Evolutionary conservation across 2,329 filamentous ascomycete genomes (phyloP).

Genomic region (Microsporum ferrugineum): DNA sequence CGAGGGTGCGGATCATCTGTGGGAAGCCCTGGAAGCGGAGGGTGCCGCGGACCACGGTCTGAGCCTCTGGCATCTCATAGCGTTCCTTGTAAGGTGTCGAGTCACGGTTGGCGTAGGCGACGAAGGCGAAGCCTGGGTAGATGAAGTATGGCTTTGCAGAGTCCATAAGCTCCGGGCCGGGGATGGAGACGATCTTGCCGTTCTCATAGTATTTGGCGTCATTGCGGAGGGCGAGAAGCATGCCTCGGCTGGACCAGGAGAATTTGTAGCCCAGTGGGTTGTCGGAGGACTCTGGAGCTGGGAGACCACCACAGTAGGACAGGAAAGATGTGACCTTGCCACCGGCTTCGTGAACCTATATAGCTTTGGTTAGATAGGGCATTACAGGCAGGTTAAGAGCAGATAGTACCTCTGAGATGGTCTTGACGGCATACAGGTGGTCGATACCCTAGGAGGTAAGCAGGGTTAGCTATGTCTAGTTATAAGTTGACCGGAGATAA

Average conservation of each 20-base stretch:
- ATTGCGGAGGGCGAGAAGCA: constrained; percentile 77
- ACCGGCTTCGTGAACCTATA: constrained; percentile 72
- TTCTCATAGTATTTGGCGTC: constrained; percentile 72
- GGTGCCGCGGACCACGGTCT: constrained; percentile 76
- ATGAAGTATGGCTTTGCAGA: constrained; percentile 82
- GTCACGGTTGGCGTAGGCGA: constrained; percentile 89
- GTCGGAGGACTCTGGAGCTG: constrained; percentile 56
- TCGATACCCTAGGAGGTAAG: constrained; percentile 25
- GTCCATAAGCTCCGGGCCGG: constrained; percentile 63
- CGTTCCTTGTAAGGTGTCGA: constrained; percentile 76
- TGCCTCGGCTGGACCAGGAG: constrained; percentile 68
- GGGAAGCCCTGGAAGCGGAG: constrained; percentile 84
- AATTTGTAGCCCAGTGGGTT: constrained; percentile 95
- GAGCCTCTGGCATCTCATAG: constrained; percentile 82
- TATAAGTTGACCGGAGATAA: neutral
- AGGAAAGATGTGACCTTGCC: constrained; percentile 77
- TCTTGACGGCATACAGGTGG: constrained; percentile 67
- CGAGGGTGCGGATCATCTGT: constrained; percentile 74
- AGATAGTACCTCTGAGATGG: constrained; percentile 45
- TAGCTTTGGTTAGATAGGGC: neutral
- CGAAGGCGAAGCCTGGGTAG: constrained; percentile 78
- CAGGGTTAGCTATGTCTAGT: neutral
- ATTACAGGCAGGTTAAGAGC: neutral
- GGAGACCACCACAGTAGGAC: constrained; percentile 73
- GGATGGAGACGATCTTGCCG: constrained; percentile 59